phyloP scores from a whole-genome alignment of 176 grass and related monocot genomes.

The Poa annua region DNA sequence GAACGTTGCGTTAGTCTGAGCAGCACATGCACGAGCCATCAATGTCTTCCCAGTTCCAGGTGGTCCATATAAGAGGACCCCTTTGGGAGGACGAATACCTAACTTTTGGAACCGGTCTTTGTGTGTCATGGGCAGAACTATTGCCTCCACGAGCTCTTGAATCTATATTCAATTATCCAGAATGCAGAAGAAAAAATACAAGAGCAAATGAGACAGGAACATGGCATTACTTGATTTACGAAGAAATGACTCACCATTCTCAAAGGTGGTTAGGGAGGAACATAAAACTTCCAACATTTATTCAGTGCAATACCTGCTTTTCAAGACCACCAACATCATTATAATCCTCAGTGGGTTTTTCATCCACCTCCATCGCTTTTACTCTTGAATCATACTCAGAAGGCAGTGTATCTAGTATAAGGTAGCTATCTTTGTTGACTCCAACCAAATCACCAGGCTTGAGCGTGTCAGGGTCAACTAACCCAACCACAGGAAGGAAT shows the following conservation, averaged over 20 bases:
- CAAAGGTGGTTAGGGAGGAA: not conserved
- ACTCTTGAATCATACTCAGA: conserved; percentile 91
- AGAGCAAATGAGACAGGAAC: not conserved
- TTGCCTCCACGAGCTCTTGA: conserved; percentile 95
- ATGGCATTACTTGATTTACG: not conserved
- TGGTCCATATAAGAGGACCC: conserved; percentile 94
- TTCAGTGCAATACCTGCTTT: conserved; percentile 68
- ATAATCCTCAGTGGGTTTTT: conserved; percentile 97
- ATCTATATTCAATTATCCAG: conserved; percentile 54
- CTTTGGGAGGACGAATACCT: conserved; percentile 91
- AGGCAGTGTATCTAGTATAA: conserved; percentile 91
- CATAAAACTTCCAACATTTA: not conserved
- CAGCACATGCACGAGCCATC: conserved; percentile 95
- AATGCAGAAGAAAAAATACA: not conserved
- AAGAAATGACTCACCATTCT: not conserved
- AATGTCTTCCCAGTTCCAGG: conserved; percentile 94
- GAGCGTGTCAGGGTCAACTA: conserved; percentile 92
- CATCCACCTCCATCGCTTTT: conserved; percentile 95
- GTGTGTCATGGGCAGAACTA: conserved; percentile 94
- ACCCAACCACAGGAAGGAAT: conserved; percentile 87
- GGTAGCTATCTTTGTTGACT: conserved; percentile 93
- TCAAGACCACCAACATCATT: conserved; percentile 96
- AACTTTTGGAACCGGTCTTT: conserved; percentile 88
- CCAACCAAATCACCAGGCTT: conserved; percentile 93
- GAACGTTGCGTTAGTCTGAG: conserved; percentile 95